Base-by-base conservation (phyloP, 345 rosid species). In the Hibiscus syriacus region DNA sequence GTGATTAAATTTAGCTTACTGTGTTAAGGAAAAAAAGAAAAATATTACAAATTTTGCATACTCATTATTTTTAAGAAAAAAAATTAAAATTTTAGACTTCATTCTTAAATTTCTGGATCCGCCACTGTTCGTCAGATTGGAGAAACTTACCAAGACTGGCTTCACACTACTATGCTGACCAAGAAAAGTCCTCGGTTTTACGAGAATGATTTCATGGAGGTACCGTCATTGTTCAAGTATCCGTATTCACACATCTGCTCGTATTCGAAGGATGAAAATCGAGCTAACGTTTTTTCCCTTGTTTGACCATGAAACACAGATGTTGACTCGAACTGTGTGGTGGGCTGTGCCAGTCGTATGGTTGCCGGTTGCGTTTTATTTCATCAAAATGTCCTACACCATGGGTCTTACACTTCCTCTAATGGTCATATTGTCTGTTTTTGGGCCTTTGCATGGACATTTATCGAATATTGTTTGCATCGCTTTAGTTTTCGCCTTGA, bases 151-250 rank as follows among this genome's bases (percentile, higher is more conserved):
- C 87, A 94, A 76, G 92, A 89, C 69, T 94, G 99, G 99, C 92
- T 91, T 72, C 99, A 94, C 81, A 96, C 92, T 79, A 98, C 98
- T 72, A 94, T 94, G 60, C 89, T 85, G 39, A 80, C 86, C 74
- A 87, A 81, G 79, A 96, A 90, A 72, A 96, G 99, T 64, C 99
- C 99, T 73, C 83, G 99, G 5, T 94, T 94, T 77, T 94, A 91
- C 49, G 77, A 83, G 73, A 94, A 85, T 76, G 92, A 91, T 64
- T 85, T 94, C 55, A 81, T 88, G 96, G 99, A 94, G 99, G 99
- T 93, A 81, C 16, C 8, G 36, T 6, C 12, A n/a, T 12, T 9
- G 7, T 3, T 6, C n/a, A n/a, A n/a, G n/a, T n/a, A n/a, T n/a
- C n/a, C n/a, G n/a, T n/a, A n/a, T 34, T 1, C 38, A 34, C 7